These are phyloP conservation scores for Hemisphaericaspora xylanilytica DNA, from an alignment of 1,139 yeast genomes.

Conservation along the genomic window DNA sequence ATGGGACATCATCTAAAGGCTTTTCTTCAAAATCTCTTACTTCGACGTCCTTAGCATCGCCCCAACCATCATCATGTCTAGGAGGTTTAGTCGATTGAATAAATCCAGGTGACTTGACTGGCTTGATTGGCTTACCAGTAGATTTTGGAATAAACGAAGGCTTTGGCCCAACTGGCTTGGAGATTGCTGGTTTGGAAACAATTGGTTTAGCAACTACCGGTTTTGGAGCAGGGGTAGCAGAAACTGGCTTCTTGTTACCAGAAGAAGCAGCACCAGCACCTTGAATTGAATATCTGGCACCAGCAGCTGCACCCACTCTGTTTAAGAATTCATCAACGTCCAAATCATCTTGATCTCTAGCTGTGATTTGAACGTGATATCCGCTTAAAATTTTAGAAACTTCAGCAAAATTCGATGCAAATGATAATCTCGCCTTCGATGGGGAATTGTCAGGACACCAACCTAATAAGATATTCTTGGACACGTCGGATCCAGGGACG, in stretches of 20 bases:
- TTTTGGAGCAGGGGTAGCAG: constrained; percentile 12
- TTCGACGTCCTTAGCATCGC: constrained; percentile 57
- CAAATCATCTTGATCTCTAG: constrained; percentile 90
- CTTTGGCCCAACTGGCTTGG: constrained; percentile 23
- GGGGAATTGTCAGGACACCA: constrained; percentile 95
- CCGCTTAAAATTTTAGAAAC: constrained; percentile 70
- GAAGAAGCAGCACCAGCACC: constrained; percentile 17
- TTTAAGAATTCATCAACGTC: constrained; percentile 72
- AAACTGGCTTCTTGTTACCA: constrained; percentile 11
- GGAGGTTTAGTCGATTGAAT: constrained; percentile 28
- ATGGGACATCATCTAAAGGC: constrained; percentile 59
- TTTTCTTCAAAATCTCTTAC: constrained; percentile 66
- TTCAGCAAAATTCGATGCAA: constrained; percentile 73
- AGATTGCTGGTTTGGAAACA: constrained; percentile 21
- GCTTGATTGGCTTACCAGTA: constrained; percentile 40
- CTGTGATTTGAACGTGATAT: constrained; percentile 94
- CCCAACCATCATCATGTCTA: constrained; percentile 63
- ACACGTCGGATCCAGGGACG: constrained; percentile 86
- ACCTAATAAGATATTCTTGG: constrained; percentile 80
- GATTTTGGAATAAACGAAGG: constrained; percentile 37
- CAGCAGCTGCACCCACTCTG: constrained; percentile 87
- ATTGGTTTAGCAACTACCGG: constrained; percentile 23
- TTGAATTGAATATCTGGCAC: constrained; percentile 87
- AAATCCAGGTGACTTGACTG: constrained; percentile 15
- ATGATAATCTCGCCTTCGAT: constrained; percentile 67